These are phyloP conservation scores for Solidago caesia DNA, from an alignment of 129 eudicot species.

Conservation along the genomic window DNA sequence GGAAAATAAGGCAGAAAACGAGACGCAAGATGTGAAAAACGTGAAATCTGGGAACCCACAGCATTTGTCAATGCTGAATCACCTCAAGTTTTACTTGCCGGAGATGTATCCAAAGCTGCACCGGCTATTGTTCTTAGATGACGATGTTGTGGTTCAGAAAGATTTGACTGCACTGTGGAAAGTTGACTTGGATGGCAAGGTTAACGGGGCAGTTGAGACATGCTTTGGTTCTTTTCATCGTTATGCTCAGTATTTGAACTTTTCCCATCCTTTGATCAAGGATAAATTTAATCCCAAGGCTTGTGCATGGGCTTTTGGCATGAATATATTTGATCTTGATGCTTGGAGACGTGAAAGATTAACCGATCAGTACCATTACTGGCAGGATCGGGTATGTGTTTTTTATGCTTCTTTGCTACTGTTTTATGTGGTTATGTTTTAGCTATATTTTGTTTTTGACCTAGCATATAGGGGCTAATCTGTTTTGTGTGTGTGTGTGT, in stretches of 20 bases:
- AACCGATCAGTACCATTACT: constrained; percentile 71
- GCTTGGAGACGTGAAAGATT: constrained; percentile 72
- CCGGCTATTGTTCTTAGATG: constrained; percentile 69
- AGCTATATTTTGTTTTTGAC: neutral
- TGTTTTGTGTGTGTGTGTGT: too few relatives aligned
- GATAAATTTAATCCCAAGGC: constrained; percentile 67
- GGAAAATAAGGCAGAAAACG: constrained; percentile 65
- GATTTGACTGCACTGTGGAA: constrained; percentile 75
- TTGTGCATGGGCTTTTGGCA: constrained; percentile 88
- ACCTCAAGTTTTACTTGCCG: constrained; percentile 77
- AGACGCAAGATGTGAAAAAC: constrained; percentile 56
- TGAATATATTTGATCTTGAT: constrained; percentile 83
- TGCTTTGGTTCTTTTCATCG: constrained; percentile 88
- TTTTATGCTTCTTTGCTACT: neutral
- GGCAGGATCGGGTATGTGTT: constrained; percentile 67
- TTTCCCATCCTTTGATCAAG: constrained; percentile 65
- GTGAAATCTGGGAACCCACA: constrained; percentile 57
- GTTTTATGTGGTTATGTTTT: neutral
- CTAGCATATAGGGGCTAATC: neutral
- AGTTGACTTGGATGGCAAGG: constrained; percentile 79
- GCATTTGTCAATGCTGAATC: constrained; percentile 67
- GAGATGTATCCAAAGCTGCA: constrained; percentile 83
- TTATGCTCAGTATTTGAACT: constrained; percentile 64
- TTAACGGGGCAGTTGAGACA: constrained; percentile 81
- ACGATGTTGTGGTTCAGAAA: constrained; percentile 90